Base-by-base conservation (phyloP, 768 basidiomycete species). In the Hygrophorus russula region DNA sequence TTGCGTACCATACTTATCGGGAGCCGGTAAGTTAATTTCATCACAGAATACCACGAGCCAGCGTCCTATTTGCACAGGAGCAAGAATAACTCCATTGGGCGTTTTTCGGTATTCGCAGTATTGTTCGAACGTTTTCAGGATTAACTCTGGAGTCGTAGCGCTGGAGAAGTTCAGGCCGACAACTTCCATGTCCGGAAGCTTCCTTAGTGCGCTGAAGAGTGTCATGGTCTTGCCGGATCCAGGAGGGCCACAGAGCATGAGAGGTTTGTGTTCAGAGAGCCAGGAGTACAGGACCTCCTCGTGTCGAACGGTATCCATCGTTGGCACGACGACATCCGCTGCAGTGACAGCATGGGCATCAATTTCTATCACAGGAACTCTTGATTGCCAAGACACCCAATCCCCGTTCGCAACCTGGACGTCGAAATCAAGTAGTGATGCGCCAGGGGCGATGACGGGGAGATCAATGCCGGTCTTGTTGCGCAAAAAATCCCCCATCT, bases 21-120 rank as follows among this genome's bases (percentile, higher is more conserved):
- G 73, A 12, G 96, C 91, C 2, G 96, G 96, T 3, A 99, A 67
- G 57, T 99, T 99, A 70, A 99, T 98, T 62, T 99, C 96, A 59
- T 99, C 96, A 60, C 96, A 99, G 68, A 99, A 99, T n/a, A 99
- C 84, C 28, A 99, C 93, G 39, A 99, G 74, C 96, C 96, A 99
- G 36, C 92, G 82, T 19, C 94, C 94, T 49, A 97, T 91, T 56
- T 97, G 92, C 3, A 83, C 65, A 8, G 96, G 96, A 2, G 96
- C 82, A 41, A 99, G 78, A 37, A 97, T 77, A 37, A 96, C 87
- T n/a, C 96, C 96, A 54, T 92, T 98, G 10, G 96, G 91, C 3
- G 96, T 98, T 66, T 98, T 98, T 44, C 93, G 76, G 57, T 94
- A 97, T 64, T 99, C 96, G 66, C 96, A 99, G 57, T 99, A 96